phyloP scores from a whole-genome alignment of 2,329 filamentous ascomycete genomes.

The Saccharata proteae region DNA sequence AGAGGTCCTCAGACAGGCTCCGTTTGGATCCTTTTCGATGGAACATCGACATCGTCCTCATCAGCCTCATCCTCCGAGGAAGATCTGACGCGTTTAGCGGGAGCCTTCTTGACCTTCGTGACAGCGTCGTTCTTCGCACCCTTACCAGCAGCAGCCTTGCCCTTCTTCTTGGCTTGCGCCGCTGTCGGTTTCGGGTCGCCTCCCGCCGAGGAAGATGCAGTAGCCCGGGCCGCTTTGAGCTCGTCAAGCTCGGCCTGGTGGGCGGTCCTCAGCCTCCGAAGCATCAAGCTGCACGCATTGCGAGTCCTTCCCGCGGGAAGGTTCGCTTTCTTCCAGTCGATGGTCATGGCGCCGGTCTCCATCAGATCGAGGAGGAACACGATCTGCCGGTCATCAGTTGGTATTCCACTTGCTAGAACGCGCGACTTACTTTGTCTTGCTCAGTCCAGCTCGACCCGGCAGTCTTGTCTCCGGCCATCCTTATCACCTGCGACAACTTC shows the following conservation, averaged over 20 bases:
- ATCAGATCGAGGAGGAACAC: constrained; percentile 1
- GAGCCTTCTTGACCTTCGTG: no score
- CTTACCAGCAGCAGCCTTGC: constrained; percentile 2
- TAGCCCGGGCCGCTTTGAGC: not conserved
- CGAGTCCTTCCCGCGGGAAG: constrained; percentile 1
- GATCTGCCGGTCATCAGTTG: not conserved
- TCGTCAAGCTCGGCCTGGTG: constrained; percentile 1
- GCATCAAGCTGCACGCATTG: not conserved
- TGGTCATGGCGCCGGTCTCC: constrained; percentile 2
- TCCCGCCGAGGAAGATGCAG: not conserved
- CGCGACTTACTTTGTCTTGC: not conserved
- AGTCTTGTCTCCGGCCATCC: no score
- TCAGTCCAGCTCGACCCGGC: not conserved
- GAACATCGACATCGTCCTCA: no score
- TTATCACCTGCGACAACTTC: no score
- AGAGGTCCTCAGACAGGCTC: no score
- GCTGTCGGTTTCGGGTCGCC: no score
- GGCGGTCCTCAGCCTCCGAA: not conserved
- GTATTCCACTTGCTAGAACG: not conserved
- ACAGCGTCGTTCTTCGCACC: no score
- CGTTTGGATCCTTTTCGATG: no score
- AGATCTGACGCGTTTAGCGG: no score
- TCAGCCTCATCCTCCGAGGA: no score
- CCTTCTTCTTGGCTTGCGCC: no score
- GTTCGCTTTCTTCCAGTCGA: constrained; percentile 1